These are phyloP conservation scores for Aphanoascus verrucosus DNA, from an alignment of 2,329 filamentous ascomycete species.

Conservation along the genomic window DNA sequence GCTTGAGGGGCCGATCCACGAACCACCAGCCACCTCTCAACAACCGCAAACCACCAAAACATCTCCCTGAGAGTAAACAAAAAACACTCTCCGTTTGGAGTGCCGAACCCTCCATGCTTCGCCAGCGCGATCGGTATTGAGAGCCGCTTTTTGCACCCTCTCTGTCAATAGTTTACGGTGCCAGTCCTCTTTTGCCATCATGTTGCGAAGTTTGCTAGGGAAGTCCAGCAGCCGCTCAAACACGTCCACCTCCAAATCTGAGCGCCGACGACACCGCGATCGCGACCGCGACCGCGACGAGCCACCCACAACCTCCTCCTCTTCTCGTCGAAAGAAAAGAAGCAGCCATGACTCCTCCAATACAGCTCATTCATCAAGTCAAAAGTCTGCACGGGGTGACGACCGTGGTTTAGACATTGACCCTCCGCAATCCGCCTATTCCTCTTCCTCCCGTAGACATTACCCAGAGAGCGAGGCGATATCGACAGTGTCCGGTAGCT, in stretches of 20 bases:
- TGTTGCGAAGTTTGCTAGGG: conserved; percentile 8
- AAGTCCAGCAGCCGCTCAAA: conserved; percentile 9
- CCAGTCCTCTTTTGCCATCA: background rate
- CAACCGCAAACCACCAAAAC: conserved; percentile 7
- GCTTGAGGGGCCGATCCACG: conserved; percentile 2
- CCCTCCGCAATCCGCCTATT: conserved; percentile 15
- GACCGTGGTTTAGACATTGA: conserved; percentile 33
- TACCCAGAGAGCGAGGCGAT: conserved; percentile 14
- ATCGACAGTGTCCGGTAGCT: conserved; percentile 22
- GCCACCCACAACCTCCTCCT: conserved; percentile 25
- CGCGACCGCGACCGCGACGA: conserved; percentile 26
- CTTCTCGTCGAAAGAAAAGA: conserved; percentile 19
- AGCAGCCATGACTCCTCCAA: conserved; percentile 18
- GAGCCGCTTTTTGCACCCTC: background rate
- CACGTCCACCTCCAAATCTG: conserved; percentile 14
- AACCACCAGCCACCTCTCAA: conserved; percentile 10
- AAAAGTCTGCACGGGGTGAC: conserved; percentile 37
- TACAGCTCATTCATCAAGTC: conserved; percentile 26
- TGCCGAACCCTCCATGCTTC: background rate
- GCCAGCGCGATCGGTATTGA: background rate
- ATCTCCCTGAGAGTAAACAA: background rate
- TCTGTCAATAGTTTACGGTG: background rate
- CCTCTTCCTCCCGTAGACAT: conserved; percentile 14
- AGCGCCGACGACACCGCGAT: conserved; percentile 15
- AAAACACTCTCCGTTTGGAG: background rate